These are phyloP conservation scores for Acorus calamus DNA, from an alignment of 106 monocot species.

Conservation along the genomic window DNA sequence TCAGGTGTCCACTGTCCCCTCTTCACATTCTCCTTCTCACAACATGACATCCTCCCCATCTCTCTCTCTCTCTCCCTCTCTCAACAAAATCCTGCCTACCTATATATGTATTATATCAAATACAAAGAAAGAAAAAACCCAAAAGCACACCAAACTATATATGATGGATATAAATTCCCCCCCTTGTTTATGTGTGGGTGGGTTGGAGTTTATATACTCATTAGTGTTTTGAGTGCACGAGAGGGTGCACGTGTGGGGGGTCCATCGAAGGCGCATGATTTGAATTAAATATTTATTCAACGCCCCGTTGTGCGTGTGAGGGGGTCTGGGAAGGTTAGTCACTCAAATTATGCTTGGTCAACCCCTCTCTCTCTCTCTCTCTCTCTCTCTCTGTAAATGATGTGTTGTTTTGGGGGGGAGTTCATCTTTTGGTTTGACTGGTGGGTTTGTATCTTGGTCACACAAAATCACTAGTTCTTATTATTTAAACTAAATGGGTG, in stretches of 20 bases:
- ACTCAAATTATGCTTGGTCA: slow-evolving; percentile 65
- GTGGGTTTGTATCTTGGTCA: too few relatives aligned
- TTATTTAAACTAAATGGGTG: too few relatives aligned
- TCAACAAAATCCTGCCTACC: too few relatives aligned
- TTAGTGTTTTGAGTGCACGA: slow-evolving; percentile 1
- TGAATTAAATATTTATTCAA: slow-evolving; percentile 76
- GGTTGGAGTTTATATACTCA: background rate
- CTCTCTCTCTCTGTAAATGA: slow-evolving; percentile 2
- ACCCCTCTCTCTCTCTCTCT: slow-evolving; percentile 14
- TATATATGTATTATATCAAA: too few relatives aligned
- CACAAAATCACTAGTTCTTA: too few relatives aligned
- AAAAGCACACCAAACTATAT: too few relatives aligned
- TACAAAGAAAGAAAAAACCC: too few relatives aligned
- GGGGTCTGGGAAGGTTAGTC: slow-evolving; percentile 47
- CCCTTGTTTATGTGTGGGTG: background rate
- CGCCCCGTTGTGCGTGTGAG: slow-evolving; percentile 46
- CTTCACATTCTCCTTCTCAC: slow-evolving; percentile 94
- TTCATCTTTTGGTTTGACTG: too few relatives aligned
- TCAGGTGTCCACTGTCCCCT: slow-evolving; percentile 97
- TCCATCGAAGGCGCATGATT: slow-evolving; percentile 31
- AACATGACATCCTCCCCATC: slow-evolving; percentile 94
- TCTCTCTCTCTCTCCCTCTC: background rate
- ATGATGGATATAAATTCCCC: too few relatives aligned
- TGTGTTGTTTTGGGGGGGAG: too few relatives aligned
- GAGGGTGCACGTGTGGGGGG: slow-evolving; percentile 34